phyloP scores from a whole-genome alignment of 257 asterid genomes.

The Penstemon newberryi region DNA sequence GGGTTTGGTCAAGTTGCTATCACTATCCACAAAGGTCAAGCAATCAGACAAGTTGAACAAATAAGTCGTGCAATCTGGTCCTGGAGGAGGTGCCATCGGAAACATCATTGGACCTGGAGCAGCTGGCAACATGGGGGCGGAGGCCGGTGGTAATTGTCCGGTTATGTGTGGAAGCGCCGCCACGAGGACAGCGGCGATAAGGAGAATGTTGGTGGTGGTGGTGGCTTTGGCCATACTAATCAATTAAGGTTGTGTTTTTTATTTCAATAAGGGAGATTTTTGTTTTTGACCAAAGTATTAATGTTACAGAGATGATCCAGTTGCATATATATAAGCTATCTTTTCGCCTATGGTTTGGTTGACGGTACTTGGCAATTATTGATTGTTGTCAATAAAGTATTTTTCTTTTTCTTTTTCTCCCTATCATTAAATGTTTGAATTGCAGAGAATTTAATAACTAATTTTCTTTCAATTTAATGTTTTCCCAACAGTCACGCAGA shows the following conservation, averaged over 20 bases:
- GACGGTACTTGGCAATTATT: background rate
- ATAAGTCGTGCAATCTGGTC: conserved; percentile 39
- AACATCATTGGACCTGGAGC: conserved; percentile 33
- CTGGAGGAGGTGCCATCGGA: conserved; percentile 33
- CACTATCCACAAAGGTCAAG: conserved; percentile 40
- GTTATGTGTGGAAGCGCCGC: conserved; percentile 9
- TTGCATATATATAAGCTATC: background rate
- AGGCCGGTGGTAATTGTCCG: conserved; percentile 20
- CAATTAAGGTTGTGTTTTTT: background rate
- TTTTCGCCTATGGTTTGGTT: background rate
- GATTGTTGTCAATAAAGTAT: too few relatives aligned
- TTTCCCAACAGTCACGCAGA: too few relatives aligned
- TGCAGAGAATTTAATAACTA: too few relatives aligned
- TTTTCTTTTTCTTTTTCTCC: too few relatives aligned
- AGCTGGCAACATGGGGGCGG: conserved; percentile 20
- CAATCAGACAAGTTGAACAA: conserved; percentile 50
- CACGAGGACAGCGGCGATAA: conserved; percentile 6
- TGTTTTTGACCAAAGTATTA: background rate
- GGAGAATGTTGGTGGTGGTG: conserved; percentile 15
- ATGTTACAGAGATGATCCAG: background rate
- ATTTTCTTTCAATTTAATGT: too few relatives aligned
- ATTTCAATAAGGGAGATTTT: background rate
- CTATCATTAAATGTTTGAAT: too few relatives aligned
- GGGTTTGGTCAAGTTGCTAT: conserved; percentile 54
- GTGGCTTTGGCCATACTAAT: conserved; percentile 9